A percentile compares a stretch with the other conserved stretches of the same genome.
phyloP scores from a whole-genome alignment of 129 eudicot species.

The Lactuca saligna region DNA sequence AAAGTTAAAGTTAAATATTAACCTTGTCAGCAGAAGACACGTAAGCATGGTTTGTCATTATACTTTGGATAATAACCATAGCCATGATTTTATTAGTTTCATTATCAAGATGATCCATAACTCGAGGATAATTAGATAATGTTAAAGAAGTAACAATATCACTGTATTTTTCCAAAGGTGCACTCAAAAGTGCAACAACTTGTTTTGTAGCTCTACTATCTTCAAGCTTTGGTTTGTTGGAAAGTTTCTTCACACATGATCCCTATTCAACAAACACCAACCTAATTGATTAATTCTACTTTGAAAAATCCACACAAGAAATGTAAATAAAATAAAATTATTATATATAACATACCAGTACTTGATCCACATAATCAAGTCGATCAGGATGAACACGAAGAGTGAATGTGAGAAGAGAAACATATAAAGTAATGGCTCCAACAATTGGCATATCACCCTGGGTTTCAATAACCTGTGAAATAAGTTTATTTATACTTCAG shows the following conservation, averaged over 20 bases:
- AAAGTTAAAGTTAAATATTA: too few species aligned
- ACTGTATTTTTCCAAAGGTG: constrained; percentile 90
- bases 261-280: constrained; percentile 52
- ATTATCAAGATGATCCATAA: constrained; percentile 96
- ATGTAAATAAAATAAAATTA: constrained; percentile 1
- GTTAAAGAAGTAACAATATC: constrained; percentile 95
- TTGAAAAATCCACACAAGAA: too few species aligned
- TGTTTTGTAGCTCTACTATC: constrained; percentile 96
- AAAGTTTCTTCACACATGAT: constrained; percentile 81
- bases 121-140: constrained; percentile 93
- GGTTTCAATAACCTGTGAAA: constrained; percentile 87
- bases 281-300: background rate
- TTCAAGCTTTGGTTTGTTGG: constrained; percentile 86
- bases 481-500: background rate
- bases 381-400: constrained; percentile 99
- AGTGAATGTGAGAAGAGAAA: constrained; percentile 90
- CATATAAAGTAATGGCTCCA: constrained; percentile 91
- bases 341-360: constrained; percentile 76
- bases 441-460: constrained; percentile 94
- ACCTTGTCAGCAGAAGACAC: constrained; percentile 96
- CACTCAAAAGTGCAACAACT: constrained; percentile 96
- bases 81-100: constrained; percentile 97
- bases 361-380: constrained; percentile 98
- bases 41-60: constrained; percentile 69
- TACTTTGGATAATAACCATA: constrained; percentile 92